Evolutionary conservation across 2,329 filamentous ascomycete species (phyloP).

Genomic region (Thelonectria rubi): DNA sequence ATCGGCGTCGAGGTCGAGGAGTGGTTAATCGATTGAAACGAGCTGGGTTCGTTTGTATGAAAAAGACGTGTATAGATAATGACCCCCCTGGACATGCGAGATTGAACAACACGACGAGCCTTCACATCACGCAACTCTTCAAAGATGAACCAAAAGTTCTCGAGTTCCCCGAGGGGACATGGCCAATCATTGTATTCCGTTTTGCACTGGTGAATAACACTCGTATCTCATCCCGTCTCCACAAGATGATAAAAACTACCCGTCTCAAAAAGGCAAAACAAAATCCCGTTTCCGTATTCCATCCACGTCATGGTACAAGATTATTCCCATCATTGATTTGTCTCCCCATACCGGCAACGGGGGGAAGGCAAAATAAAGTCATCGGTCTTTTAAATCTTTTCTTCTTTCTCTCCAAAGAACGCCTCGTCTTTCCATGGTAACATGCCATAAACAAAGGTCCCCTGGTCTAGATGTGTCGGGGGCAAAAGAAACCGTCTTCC

Average conservation of each 20-base stretch:
- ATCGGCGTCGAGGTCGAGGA: conserved; percentile 83
- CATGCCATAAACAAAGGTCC: conserved; percentile 18
- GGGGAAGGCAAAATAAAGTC: conserved; percentile 1
- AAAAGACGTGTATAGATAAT: not conserved
- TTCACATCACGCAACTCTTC: conserved; percentile 13
- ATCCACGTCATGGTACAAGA: conserved; percentile 39
- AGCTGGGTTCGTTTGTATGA: not conserved
- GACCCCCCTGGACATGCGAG: not conserved
- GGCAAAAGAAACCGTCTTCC: conserved; percentile 7
- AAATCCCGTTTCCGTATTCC: conserved; percentile 27
- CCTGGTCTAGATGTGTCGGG: conserved; percentile 27
- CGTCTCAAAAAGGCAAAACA: conserved; percentile 7
- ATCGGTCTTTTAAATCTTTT: not conserved
- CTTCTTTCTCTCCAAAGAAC: conserved; percentile 8
- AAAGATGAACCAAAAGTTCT: conserved; percentile 4
- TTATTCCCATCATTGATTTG: conserved; percentile 17
- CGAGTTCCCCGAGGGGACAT: conserved; percentile 2
- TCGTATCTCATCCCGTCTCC: conserved; percentile 20
- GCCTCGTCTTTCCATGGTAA: conserved; percentile 15
- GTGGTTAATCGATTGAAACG: conserved; percentile 71
- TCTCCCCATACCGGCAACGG: conserved; percentile 4
- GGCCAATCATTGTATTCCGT: conserved; percentile 25
- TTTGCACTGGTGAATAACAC: conserved; percentile 17
- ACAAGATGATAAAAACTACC: too few species aligned
- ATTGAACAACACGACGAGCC: not conserved